phyloP scores from a whole-genome alignment of 2,329 filamentous ascomycete species.

The Thelonectria discophora region DNA sequence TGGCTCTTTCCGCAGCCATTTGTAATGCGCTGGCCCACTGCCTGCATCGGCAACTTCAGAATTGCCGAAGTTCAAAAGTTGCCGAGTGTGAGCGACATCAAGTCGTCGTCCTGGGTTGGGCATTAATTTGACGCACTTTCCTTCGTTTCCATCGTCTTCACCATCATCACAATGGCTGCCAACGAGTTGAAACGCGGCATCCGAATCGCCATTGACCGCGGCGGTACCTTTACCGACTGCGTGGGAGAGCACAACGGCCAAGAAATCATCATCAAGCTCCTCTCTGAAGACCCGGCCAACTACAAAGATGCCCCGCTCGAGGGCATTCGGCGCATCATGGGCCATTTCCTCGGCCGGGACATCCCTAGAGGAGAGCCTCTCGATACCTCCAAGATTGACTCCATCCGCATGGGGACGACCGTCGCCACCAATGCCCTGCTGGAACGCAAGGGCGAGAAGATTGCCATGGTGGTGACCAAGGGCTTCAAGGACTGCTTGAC shows the following conservation, averaged over 20 bases:
- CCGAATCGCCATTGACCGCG: conserved; percentile 80
- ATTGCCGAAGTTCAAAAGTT: conserved; percentile 1
- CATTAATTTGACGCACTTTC: neutral
- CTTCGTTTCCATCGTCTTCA: conserved; percentile 18
- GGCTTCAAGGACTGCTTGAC: conserved; percentile 88
- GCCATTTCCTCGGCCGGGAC: conserved; percentile 76
- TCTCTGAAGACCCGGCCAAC: conserved; percentile 89
- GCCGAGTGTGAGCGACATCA: neutral
- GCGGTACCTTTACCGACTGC: conserved; percentile 93
- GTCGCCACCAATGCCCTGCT: conserved; percentile 92
- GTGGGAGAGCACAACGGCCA: conserved; percentile 83
- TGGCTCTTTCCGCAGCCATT: conserved; percentile 18
- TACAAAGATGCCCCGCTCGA: conserved; percentile 92
- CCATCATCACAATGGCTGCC: conserved; percentile 47
- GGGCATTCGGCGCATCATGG: conserved; percentile 87
- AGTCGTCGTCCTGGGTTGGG: neutral
- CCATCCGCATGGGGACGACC: conserved; percentile 95
- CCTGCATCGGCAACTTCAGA: conserved; percentile 6
- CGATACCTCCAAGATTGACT: conserved; percentile 85
- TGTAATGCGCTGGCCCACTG: conserved; percentile 23
- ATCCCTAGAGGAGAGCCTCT: conserved; percentile 82
- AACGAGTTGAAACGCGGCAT: conserved; percentile 63
- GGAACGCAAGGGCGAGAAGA: conserved; percentile 88
- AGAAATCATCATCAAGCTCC: conserved; percentile 85
- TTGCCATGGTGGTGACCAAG: conserved; percentile 85